A percentile compares a stretch with the other conserved stretches of the same genome.
Conservation (phyloP, 2,329 filamentous ascomycete species). For the Thielaviopsis cerberus region DNA sequence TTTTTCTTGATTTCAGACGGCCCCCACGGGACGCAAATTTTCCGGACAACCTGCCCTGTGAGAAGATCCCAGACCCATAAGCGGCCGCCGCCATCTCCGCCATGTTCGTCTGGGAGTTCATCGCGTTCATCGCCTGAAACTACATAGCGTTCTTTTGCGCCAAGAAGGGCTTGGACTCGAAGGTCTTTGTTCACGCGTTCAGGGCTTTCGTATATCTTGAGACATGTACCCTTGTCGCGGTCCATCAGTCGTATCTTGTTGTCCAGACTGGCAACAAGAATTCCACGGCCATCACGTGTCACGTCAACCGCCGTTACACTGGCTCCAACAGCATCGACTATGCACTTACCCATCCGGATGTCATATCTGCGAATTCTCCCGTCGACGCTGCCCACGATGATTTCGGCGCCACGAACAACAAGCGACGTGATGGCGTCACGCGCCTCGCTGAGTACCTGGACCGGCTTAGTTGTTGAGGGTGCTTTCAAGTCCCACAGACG, state of each 20-base stretch:
- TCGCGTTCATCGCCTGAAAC: constrained; percentile 72
- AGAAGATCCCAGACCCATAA: constrained; percentile 74
- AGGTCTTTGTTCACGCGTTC: constrained; percentile 47
- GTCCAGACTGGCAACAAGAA: constrained; percentile 61
- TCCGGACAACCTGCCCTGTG: constrained; percentile 47
- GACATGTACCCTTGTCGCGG: constrained; percentile 49
- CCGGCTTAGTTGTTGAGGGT: constrained; percentile 33
- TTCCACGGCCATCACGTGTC: constrained; percentile 52
- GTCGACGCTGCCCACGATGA: constrained; percentile 67
- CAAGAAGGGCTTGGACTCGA: constrained; percentile 58
- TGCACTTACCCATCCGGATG: constrained; percentile 52
- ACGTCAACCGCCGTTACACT: constrained; percentile 58
- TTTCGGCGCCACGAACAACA: constrained; percentile 31
- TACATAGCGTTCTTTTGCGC: constrained; percentile 57
- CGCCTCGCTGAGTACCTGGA: constrained; percentile 58
- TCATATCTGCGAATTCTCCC: constrained; percentile 70
- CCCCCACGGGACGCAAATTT: constrained; percentile 40
- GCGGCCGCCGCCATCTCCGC: constrained; percentile 26
- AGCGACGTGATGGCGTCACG: constrained; percentile 45
- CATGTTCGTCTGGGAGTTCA: constrained; percentile 37
- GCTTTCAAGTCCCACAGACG: constrained; percentile 54
- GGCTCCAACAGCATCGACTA: constrained; percentile 50
- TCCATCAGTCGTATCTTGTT: constrained; percentile 66
- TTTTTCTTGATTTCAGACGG: constrained; percentile 31
- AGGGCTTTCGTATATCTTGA: constrained; percentile 49